Conservation (phyloP, 148 eudicot species). For the Silene latifolia region DNA sequence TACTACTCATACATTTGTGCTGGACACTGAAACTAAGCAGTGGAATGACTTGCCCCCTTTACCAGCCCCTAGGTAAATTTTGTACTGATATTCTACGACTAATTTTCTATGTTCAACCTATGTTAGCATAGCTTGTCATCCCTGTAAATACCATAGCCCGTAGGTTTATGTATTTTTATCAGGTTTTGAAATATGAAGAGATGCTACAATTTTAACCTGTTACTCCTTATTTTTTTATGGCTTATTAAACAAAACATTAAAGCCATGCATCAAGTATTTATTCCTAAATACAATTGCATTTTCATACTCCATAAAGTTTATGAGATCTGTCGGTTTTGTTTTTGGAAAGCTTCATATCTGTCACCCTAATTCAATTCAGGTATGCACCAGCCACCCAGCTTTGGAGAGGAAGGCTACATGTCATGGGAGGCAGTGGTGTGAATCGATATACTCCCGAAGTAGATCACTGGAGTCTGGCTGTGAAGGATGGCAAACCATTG, state of each 20-base stretch:
- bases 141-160: too few species aligned
- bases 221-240: not conserved
- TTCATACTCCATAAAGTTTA: not conserved
- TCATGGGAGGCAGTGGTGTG: slow-evolving; percentile 98
- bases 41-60: slow-evolving; percentile 77
- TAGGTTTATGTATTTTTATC: too few species aligned
- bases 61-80: slow-evolving; percentile 82
- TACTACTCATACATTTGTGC: slow-evolving; percentile 73
- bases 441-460: slow-evolving; percentile 73
- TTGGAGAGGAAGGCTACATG: slow-evolving; percentile 98
- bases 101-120: not conserved
- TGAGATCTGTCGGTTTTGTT: not conserved
- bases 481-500: slow-evolving; percentile 79
- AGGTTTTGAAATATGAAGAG: not conserved
- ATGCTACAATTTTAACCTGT: not conserved
- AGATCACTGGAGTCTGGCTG: slow-evolving; percentile 98
- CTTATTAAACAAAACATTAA: not conserved
- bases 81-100: not conserved
- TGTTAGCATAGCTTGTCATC: too few species aligned
- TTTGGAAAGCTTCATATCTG: not conserved
- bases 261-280: not conserved
- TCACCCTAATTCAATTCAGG: slow-evolving; percentile 35
- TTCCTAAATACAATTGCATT: not conserved
- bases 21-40: slow-evolving; percentile 78
- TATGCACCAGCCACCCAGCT: slow-evolving; percentile 99